Base-by-base conservation (phyloP, 345 rosid genomes). In the Jatropha curcas region DNA sequence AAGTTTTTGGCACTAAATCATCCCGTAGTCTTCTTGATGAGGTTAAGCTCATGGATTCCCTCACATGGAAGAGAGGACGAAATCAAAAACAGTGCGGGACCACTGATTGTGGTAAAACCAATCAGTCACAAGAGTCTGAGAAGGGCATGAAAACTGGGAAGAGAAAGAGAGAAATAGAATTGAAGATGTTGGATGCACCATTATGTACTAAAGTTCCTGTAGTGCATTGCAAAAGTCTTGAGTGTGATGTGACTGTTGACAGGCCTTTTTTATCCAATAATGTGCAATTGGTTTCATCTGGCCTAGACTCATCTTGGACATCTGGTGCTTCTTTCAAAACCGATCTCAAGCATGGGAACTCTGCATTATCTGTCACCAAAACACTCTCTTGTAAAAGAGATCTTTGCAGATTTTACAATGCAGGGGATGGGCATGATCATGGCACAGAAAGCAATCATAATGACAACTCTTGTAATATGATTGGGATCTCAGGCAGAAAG, bases 21-120 rank as follows among this genome's bases (percentile, higher is more conserved):
- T 63, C 80, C 14, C 74, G 80, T 50, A 82, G 80, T 80, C 83
- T 87, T 74, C 83, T 87, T 72, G 90, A 82, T 63, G 90, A 87
- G 74, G 88, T 87, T 68, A 85, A 83, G 79, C 79, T 85, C 79
- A 64, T 83, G 33, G 74, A 83, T 76, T 80, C 80, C 30, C 76
- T 85, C 77, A 81, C 85, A 48, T 83, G 82, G 83, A 74, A 75
- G 77, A 82, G 80, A 73, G 77, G 82, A 60, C 68, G 22, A 67
- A 71, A 71, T 50, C 77, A 52, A 46, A 73, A 63, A 39, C 70
- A 80, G 28, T 35, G 11, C 4, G 60, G 67, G 66, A 60, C 51
- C 75, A 4, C 71, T 79, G 70, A 48, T 71, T 64, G 25, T 67
- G 77, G 70, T 55, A 79, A 82, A 66, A 53, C 7, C 41, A 77